phyloP scores from a whole-genome alignment of 257 asterid species.

The Ilex aquifolium region DNA sequence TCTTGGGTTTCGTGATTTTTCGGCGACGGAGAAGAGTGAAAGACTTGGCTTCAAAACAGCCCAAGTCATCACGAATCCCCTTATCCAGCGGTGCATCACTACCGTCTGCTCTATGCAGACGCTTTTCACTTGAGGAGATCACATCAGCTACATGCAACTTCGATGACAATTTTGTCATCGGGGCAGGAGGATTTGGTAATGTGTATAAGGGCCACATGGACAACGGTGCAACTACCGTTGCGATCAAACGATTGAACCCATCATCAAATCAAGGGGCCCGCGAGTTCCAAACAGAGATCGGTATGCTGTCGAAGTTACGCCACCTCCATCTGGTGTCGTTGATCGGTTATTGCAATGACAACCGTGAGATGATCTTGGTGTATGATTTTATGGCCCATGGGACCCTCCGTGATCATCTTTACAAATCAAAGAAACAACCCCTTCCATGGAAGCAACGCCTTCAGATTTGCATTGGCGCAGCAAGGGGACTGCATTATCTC shows the following conservation, averaged over 20 bases:
- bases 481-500: conserved; percentile 55
- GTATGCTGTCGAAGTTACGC: conserved; percentile 50
- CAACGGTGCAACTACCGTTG: conserved; percentile 29
- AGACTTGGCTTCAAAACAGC: conserved; percentile 10
- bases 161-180: conserved; percentile 29
- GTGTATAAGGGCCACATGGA: conserved; percentile 48
- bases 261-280: conserved; percentile 46
- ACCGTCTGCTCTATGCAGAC: conserved; percentile 30
- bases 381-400: conserved; percentile 66
- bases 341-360: conserved; percentile 59
- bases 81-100: conserved; percentile 21
- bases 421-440: conserved; percentile 30
- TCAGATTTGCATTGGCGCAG: conserved; percentile 55
- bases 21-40: conserved; percentile 25
- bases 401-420: conserved; percentile 46
- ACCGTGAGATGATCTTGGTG: conserved; percentile 58
- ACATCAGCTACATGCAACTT: conserved; percentile 38
- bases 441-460: conserved; percentile 53
- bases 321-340: conserved; percentile 59
- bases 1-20: conserved; percentile 18
- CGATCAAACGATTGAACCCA: conserved; percentile 41
- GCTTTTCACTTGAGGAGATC: conserved; percentile 43
- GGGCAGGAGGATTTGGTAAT: conserved; percentile 57
- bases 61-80: conserved; percentile 36
- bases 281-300: conserved; percentile 63